Percentiles rank a stretch among this genome's conserved stretches.
These are phyloP conservation scores for Micractinium sp. DNA, from an alignment of 139 green algal genomes.

Conservation along the genomic window DNA sequence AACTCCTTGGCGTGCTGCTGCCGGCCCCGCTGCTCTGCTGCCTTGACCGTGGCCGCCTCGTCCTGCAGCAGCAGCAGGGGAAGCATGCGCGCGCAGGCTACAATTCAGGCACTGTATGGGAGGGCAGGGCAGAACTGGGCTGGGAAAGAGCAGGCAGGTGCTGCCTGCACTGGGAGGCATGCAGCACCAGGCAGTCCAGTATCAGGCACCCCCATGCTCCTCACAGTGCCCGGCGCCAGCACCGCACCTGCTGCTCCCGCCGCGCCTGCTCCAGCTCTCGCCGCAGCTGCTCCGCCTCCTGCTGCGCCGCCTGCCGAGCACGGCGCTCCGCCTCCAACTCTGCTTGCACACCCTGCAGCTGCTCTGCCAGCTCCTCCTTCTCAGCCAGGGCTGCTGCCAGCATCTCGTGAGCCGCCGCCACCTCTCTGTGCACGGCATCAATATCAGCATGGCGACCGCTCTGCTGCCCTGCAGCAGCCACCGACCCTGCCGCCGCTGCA, in stretches of 20 bases:
- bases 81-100: neutral
- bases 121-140: neutral
- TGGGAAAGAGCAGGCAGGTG: neutral
- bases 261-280: neutral
- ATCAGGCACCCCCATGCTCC: neutral
- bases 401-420: neutral
- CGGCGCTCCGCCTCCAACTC: neutral
- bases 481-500: neutral
- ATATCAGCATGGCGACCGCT: neutral
- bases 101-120: neutral
- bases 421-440: neutral
- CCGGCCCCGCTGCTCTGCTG: neutral
- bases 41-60: neutral
- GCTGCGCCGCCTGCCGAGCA: neutral
- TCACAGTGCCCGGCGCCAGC: neutral
- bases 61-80: neutral
- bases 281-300: slow-evolving; percentile 1
- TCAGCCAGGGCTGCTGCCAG: slow-evolving; percentile 5
- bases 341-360: neutral
- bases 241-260: neutral
- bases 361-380: neutral
- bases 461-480: neutral
- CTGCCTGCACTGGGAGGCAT: too few species aligned
- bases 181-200: neutral
- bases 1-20: slow-evolving; percentile 24